Evolutionary conservation across 805 yeast genomes (phyloP), one percentile per base, ranked within the genome.

Genomic region (Danielia oregonensis): DNA sequence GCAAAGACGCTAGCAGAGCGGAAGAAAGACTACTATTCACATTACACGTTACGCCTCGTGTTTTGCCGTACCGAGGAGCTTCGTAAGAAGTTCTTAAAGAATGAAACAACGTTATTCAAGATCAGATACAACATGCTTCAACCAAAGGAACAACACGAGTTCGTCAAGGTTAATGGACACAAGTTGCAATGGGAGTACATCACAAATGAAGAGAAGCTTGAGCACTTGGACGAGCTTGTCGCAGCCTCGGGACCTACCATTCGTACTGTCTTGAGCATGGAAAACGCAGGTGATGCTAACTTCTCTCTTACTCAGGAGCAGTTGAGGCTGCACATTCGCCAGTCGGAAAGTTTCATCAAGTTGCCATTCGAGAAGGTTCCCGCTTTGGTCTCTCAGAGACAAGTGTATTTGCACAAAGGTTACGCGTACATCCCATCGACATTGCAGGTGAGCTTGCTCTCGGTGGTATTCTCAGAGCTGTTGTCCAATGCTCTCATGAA

Each of bases 21-120:
- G 46, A 74, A 74, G 44, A 91, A 91, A 55, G 99, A 93, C 60
- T 91, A 87, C 52, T 87, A 86, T 56, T 84, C 95, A 5, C 99
- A 93, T 61, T 93, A 67, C 55, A 89, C 91, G 23, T 63, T 93
- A 43, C 70, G 97, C 36, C 68, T 93, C 25, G 96, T 95, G 29
- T 93, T 93, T 55, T 86, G 97, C 54, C 78, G 95, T 43, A 76
- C 79, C 3, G 86, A 85, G 32, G 97, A 91, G 40, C 70, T 89
- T 32, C 74, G 97, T 42, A 76, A 72, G 23, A 77, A 91, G 53
- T 91, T 93, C 50, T 67, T 86, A 21, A 74, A 78, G 46, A 78
- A 88, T 21, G 99, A 93, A 55, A 67, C 83, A 0, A 61, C 72
- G 10, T 65, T 93, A 26, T 88, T 93, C 62, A 78, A 74, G 51